Conservation (phyloP, 2,329 filamentous ascomycete species). For the Lecanicillium sp. region DNA sequence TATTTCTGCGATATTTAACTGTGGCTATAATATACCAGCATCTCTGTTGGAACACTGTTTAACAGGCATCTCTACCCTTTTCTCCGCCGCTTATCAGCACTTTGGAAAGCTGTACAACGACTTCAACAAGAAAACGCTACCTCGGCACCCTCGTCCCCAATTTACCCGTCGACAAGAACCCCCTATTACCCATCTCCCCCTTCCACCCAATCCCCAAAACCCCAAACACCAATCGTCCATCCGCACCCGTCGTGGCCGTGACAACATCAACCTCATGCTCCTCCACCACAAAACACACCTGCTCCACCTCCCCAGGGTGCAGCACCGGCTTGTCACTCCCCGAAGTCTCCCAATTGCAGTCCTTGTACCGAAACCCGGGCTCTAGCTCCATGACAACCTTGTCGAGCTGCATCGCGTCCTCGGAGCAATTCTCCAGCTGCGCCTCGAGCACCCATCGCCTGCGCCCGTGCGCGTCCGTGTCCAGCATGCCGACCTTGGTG, state of each 20-base stretch:
- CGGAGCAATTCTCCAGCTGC: constrained; percentile 90
- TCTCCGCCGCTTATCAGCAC: no score
- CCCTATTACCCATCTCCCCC: constrained; percentile 80
- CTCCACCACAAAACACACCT: constrained; percentile 56
- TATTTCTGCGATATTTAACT: no score
- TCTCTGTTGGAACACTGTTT: no score
- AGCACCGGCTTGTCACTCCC: constrained; percentile 42
- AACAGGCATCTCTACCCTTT: no score
- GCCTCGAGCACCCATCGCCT: constrained; percentile 74
- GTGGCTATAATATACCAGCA: no score
- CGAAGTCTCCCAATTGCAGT: constrained; percentile 46
- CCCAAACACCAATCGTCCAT: constrained; percentile 61
- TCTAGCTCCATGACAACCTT: constrained; percentile 47
- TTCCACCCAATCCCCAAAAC: constrained; percentile 83
- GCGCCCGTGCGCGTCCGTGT: constrained; percentile 17
- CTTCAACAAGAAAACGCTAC: constrained; percentile 15
- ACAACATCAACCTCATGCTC: constrained; percentile 21
- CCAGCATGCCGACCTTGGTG: constrained; percentile 70
- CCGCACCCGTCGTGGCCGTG: constrained; percentile 30
- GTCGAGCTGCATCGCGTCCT: constrained; percentile 73
- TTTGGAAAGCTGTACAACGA: no score
- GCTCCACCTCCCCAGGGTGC: constrained; percentile 55
- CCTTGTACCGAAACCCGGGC: constrained; percentile 39
- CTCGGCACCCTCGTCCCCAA: constrained; percentile 44
- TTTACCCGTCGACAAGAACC: constrained; percentile 81